Percentiles rank a stretch among this genome's conserved stretches.
Conservation (phyloP, 164 flowering plant genomes). For the Magnolia officinalis region DNA sequence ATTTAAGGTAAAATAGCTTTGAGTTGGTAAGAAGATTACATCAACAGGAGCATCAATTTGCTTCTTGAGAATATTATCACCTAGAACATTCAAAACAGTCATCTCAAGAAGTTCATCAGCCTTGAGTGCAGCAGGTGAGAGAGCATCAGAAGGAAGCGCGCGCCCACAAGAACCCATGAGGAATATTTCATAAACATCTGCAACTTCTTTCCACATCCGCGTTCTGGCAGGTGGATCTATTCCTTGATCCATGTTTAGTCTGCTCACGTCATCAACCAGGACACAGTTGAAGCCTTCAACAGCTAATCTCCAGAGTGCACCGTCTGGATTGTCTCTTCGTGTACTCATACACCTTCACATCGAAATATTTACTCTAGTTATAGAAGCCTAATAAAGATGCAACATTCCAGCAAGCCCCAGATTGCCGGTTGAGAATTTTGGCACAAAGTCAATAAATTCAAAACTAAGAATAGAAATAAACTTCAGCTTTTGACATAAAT, state of each 20-base stretch:
- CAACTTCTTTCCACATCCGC: slow-evolving; percentile 94
- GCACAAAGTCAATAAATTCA: background rate
- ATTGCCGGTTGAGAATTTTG: background rate
- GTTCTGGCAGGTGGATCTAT: slow-evolving; percentile 46
- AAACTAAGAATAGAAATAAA: background rate
- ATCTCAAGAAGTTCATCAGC: slow-evolving; percentile 84
- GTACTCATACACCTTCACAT: slow-evolving; percentile 80
- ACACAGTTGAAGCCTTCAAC: slow-evolving; percentile 78
- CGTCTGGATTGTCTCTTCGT: slow-evolving; percentile 89
- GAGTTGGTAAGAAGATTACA: slow-evolving; percentile 40
- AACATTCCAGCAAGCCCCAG: background rate
- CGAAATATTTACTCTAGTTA: background rate
- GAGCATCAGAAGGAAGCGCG: slow-evolving; percentile 65
- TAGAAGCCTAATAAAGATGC: background rate
- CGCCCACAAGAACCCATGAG: slow-evolving; percentile 94
- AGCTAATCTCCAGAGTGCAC: slow-evolving; percentile 83
- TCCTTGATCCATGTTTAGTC: slow-evolving; percentile 18
- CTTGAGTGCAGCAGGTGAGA: slow-evolving; percentile 43
- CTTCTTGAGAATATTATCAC: slow-evolving; percentile 68
- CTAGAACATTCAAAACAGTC: slow-evolving; percentile 61
- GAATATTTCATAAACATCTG: slow-evolving; percentile 85
- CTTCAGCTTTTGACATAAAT: background rate
- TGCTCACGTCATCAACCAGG: slow-evolving; percentile 56
- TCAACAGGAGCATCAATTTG: slow-evolving; percentile 68
- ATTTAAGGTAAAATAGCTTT: background rate